These are phyloP conservation scores for Boletus smithii DNA, from an alignment of 1,284 basidiomycete genomes.

Conservation along the genomic window DNA sequence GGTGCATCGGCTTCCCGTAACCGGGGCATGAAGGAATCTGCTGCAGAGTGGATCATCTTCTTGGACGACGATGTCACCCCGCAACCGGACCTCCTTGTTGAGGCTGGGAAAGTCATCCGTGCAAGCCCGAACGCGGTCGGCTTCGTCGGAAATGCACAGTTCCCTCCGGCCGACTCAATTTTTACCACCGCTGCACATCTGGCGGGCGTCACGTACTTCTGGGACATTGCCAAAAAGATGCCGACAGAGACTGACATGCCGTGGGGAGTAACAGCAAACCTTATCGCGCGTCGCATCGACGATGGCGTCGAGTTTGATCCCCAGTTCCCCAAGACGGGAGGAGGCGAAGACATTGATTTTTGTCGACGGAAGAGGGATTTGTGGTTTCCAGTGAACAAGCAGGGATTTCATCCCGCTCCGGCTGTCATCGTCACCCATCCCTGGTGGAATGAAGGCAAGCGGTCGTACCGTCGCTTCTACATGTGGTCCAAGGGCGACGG, in stretches of 20 bases:
- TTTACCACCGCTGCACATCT: slow-evolving; percentile 56
- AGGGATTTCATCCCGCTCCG: slow-evolving; percentile 50
- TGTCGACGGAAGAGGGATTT: slow-evolving; percentile 48
- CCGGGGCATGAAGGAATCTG: slow-evolving; percentile 29
- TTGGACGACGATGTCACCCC: slow-evolving; percentile 58
- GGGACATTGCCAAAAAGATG: slow-evolving; percentile 56
- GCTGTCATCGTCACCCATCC: slow-evolving; percentile 50
- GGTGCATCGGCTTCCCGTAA: slow-evolving; percentile 39
- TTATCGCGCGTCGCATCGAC: slow-evolving; percentile 45
- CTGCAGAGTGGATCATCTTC: slow-evolving; percentile 38
- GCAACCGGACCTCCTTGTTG: slow-evolving; percentile 41
- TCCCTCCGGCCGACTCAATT: slow-evolving; percentile 46
- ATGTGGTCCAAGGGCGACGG: slow-evolving; percentile 61
- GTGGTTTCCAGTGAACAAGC: slow-evolving; percentile 35
- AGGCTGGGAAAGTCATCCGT: slow-evolving; percentile 48
- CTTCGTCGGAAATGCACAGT: slow-evolving; percentile 50
- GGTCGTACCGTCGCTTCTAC: slow-evolving; percentile 54
- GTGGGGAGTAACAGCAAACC: slow-evolving; percentile 63
- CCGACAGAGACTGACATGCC: slow-evolving; percentile 42
- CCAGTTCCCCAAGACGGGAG: slow-evolving; percentile 58
- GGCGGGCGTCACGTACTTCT: slow-evolving; percentile 57
- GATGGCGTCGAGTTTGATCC: slow-evolving; percentile 47
- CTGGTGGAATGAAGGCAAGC: slow-evolving; percentile 51
- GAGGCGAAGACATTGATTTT: slow-evolving; percentile 63
- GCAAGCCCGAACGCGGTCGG: slow-evolving; percentile 47